A percentile compares a stretch with the other conserved stretches of the same genome.
phyloP scores from a whole-genome alignment of 2,329 filamentous ascomycete genomes.

The Rhinocladiella similis region DNA sequence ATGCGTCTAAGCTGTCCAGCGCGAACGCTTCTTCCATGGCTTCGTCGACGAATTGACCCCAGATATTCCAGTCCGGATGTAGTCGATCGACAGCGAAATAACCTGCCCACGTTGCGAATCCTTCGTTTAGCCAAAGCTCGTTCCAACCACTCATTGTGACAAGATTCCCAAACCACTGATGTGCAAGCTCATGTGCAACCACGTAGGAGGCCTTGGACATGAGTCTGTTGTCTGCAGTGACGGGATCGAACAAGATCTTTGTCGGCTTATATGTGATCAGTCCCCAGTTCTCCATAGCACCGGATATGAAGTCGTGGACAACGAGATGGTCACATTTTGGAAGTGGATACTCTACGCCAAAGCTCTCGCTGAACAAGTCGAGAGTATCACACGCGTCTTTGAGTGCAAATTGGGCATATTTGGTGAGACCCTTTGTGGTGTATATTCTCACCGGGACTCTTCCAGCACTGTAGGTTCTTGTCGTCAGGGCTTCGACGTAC shows the following conservation, averaged over 20 bases:
- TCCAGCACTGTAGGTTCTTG: conserved; percentile 87
- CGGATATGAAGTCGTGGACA: conserved; percentile 83
- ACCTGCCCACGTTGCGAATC: conserved; percentile 97
- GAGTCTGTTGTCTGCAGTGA: conserved; percentile 84
- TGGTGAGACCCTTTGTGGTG: conserved; percentile 88
- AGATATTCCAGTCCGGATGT: conserved; percentile 96
- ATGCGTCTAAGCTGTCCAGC: conserved; percentile 85
- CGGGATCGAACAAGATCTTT: conserved; percentile 92
- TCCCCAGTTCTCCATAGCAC: conserved; percentile 96
- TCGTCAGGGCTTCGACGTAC: conserved; percentile 88
- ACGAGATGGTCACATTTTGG: conserved; percentile 89
- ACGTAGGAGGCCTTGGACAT: conserved; percentile 95
- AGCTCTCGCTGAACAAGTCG: conserved; percentile 93
- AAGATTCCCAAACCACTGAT: conserved; percentile 94
- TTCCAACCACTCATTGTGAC: conserved; percentile 96
- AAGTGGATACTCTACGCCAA: conserved; percentile 90
- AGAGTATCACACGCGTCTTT: conserved; percentile 91
- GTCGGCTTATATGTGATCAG: conserved; percentile 95
- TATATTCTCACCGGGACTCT: conserved; percentile 94
- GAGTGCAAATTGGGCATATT: conserved; percentile 85
- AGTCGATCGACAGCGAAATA: conserved; percentile 90
- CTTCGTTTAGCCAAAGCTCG: conserved; percentile 91
- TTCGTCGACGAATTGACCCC: conserved; percentile 96
- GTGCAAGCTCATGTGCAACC: conserved; percentile 94
- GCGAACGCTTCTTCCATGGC: conserved; percentile 88